Evolutionary conservation across 164 flowering plant genomes (phyloP), one percentile per base, ranked within the genome.

Genomic region (Annona squamosa): DNA sequence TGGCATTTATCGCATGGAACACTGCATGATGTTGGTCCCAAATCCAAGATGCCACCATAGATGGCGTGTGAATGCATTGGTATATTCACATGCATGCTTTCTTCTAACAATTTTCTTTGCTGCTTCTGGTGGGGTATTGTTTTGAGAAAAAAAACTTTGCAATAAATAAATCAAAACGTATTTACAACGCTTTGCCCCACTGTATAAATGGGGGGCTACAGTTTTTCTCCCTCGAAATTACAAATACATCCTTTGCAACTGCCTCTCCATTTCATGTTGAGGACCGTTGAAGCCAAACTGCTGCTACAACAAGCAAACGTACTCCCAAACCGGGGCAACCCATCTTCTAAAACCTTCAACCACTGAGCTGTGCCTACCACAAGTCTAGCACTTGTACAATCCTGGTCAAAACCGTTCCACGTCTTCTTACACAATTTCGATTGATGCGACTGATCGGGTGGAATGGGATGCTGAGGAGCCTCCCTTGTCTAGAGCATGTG

Each of bases 401-500:
- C 37, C 16, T 17, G 26, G 18, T n/a, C 19, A 17, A 63, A 17
- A 19, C 5, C 3, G 18, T 17, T n/a, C 37, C 9, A n/a, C 68
- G 46, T 74, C 57, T 47, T 4, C 73, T 72, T 74, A 74, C 48
- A 81, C 81, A 67, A 71, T 16, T 46, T 78, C 83, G 47, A 76
- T 48, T 56, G 84, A 79, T 70, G 61, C 77, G 26, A 52, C 68
- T 48, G 83, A 78, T 75, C 69, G 79, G 63, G 63, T 71, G 3
- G 82, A 73, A 61, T 66, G 72, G 46, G 77, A 78, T 72, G 74
- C 59, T 7, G 43, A 12, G 3, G 83, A 69, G n/a, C 82, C 80
- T 41, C 57, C 78, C 70, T 81, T 71, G 75, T 84, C 70, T 73
- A 88, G 1, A 46, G 46, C 43, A 79, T 88, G 72, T 10, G 78